phyloP scores from a whole-genome alignment of 73 alveolate species.

The Halteria grandinella region DNA sequence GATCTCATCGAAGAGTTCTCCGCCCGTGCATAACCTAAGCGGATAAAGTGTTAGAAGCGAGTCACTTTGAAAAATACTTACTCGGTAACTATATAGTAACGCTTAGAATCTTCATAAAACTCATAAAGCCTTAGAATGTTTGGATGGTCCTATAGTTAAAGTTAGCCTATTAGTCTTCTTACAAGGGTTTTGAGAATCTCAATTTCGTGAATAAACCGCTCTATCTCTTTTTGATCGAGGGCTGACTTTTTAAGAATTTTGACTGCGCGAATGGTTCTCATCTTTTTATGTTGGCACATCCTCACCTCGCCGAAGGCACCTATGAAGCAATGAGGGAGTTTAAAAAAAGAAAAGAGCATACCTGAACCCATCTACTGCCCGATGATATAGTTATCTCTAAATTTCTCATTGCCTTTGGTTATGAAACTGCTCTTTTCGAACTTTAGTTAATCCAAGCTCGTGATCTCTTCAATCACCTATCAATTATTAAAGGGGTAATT shows the following conservation, averaged over 20 bases:
- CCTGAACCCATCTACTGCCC: conserved; percentile 47
- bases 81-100: conserved; percentile 86
- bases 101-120: conserved; percentile 82
- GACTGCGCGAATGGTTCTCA: conserved; percentile 79
- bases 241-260: conserved; percentile 70
- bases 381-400: conserved; percentile 29
- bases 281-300: conserved; percentile 62
- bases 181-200: conserved; percentile 82
- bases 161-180: neutral
- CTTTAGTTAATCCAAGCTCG: too few species aligned
- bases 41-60: too few species aligned
- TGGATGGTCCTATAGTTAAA: conserved; percentile 80
- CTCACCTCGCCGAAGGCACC: conserved; percentile 89
- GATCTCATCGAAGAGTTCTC: conserved; percentile 80
- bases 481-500: too few species aligned
- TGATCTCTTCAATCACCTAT: too few species aligned
- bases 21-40: conserved; percentile 69
- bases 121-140: conserved; percentile 87
- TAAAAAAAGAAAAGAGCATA: neutral
- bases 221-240: conserved; percentile 43
- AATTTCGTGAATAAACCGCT: conserved; percentile 71
- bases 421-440: conserved; percentile 7
- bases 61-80: neutral
- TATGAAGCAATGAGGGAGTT: neutral
- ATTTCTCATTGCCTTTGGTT: conserved; percentile 13